phyloP scores from a whole-genome alignment of 768 basidiomycete genomes.

The Ramaria sp. region DNA sequence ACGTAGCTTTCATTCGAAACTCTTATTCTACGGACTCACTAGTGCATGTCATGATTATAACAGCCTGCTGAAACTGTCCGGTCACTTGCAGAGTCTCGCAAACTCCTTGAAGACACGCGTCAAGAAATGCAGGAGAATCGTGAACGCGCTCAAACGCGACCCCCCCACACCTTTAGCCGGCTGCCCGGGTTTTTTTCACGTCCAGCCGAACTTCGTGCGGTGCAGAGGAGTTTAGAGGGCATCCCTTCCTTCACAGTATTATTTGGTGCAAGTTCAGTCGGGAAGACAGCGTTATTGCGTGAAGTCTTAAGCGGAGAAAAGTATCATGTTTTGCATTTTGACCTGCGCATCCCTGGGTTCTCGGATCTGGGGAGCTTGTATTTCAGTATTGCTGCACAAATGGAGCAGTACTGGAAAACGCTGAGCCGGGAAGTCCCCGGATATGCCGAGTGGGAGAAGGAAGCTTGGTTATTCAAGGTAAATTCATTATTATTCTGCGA shows the following conservation, averaged over 20 bases:
- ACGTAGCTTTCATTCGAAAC: conserved; percentile 29
- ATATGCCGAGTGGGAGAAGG: conserved; percentile 62
- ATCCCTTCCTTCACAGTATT: conserved; percentile 74
- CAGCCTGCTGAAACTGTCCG: conserved; percentile 74
- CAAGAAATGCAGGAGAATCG: conserved; percentile 61
- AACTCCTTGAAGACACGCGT: conserved; percentile 66
- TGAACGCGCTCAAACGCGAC: conserved; percentile 49
- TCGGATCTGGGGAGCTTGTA: conserved; percentile 74
- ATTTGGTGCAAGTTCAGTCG: conserved; percentile 72
- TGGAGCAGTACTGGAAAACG: conserved; percentile 70
- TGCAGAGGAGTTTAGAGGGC: conserved; percentile 52
- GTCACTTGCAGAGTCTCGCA: conserved; percentile 68
- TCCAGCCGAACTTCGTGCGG: conserved; percentile 50
- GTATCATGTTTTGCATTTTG: conserved; percentile 77
- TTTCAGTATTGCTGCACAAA: conserved; percentile 64
- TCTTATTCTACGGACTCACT: conserved; percentile 1
- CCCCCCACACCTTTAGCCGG: conserved; percentile 70
- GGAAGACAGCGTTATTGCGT: conserved; percentile 75
- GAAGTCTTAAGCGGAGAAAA: conserved; percentile 59
- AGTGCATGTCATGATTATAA: conserved; percentile 8
- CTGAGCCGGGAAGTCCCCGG: conserved; percentile 50
- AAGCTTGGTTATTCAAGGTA: conserved; percentile 74
- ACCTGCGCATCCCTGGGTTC: conserved; percentile 76
- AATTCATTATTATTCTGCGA: neutral
- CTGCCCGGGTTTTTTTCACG: conserved; percentile 67